phyloP scores from a whole-genome alignment of 2,329 filamentous ascomycete genomes.

The Colletotrichum orbiculare region DNA sequence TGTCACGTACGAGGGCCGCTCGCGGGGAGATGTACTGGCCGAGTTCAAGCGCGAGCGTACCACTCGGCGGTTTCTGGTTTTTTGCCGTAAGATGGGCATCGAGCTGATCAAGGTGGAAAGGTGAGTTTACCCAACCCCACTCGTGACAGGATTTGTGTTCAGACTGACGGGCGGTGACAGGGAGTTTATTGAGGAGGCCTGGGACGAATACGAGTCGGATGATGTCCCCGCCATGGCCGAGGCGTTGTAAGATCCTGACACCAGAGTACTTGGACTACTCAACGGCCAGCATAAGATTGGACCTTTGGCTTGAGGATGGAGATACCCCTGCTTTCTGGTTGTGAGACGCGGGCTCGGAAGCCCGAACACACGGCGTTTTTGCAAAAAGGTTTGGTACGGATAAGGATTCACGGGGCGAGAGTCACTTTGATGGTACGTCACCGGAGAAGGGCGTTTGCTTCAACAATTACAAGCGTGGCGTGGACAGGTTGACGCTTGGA shows the following conservation, averaged over 20 bases:
- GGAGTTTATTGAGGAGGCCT: slow-evolving; percentile 55
- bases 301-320: neutral
- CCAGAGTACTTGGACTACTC: neutral
- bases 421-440: no score
- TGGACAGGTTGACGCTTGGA: no score
- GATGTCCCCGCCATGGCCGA: slow-evolving; percentile 33
- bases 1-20: slow-evolving; percentile 46
- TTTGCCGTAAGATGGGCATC: slow-evolving; percentile 57
- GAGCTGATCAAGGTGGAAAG: slow-evolving; percentile 50
- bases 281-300: neutral
- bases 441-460: no score
- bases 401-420: no score
- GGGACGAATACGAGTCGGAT: slow-evolving; percentile 41
- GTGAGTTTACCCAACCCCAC: slow-evolving; percentile 48
- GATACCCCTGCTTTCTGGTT: neutral
- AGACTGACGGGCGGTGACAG: slow-evolving; percentile 29
- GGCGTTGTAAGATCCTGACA: slow-evolving; percentile 16
- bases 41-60: slow-evolving; percentile 64
- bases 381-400: no score
- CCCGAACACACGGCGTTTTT: no score
- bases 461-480: no score
- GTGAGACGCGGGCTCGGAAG: no score
- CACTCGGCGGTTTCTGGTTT: slow-evolving; percentile 62
- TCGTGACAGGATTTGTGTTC: no score
- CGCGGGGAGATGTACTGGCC: slow-evolving; percentile 60